Percentiles rank a stretch among this genome's conserved stretches.
phyloP scores from a whole-genome alignment of 495 filamentous ascomycete genomes.

The Aspergillus biplanus region DNA sequence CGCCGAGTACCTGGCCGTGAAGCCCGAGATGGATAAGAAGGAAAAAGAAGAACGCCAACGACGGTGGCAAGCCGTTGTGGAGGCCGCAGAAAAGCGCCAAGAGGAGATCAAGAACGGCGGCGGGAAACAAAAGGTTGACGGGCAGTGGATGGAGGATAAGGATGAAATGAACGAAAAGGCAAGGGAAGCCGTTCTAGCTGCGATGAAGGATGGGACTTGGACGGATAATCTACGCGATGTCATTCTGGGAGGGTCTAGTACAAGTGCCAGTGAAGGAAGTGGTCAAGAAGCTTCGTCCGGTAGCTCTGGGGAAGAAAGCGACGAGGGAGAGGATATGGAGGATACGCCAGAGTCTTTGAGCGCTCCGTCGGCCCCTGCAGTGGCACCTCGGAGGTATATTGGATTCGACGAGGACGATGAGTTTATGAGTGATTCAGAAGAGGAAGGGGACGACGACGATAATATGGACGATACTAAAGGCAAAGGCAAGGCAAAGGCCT shows the following conservation, averaged over 20 bases:
- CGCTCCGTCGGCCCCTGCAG: slow-evolving; percentile 22
- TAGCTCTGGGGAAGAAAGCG: slow-evolving; percentile 53
- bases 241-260: slow-evolving; percentile 47
- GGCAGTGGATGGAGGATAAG: slow-evolving; percentile 91
- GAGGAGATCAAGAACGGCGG: slow-evolving; percentile 74
- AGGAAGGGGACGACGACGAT: slow-evolving; percentile 41
- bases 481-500: slow-evolving; percentile 48
- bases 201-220: slow-evolving; percentile 67
- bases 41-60: slow-evolving; percentile 82
- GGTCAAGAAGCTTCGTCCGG: slow-evolving; percentile 38
- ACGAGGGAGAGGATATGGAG: slow-evolving; percentile 46
- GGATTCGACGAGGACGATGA: slow-evolving; percentile 93
- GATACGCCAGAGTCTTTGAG: slow-evolving; percentile 33
- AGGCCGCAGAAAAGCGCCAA: slow-evolving; percentile 76
- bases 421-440: slow-evolving; percentile 80
- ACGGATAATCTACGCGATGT: slow-evolving; percentile 52
- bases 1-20: slow-evolving; percentile 91
- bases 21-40: slow-evolving; percentile 93
- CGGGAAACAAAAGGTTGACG: slow-evolving; percentile 73
- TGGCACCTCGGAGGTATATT: slow-evolving; percentile 60
- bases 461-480: slow-evolving; percentile 27
- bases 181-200: slow-evolving; percentile 77
- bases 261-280: slow-evolving; percentile 56
- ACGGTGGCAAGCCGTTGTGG: slow-evolving; percentile 84
- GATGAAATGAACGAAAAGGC: slow-evolving; percentile 83